A percentile compares a stretch with the other conserved stretches of the same genome.
Conservation (phyloP, 2,329 filamentous ascomycete genomes). For the Ophiocordyceps robertsii region DNA sequence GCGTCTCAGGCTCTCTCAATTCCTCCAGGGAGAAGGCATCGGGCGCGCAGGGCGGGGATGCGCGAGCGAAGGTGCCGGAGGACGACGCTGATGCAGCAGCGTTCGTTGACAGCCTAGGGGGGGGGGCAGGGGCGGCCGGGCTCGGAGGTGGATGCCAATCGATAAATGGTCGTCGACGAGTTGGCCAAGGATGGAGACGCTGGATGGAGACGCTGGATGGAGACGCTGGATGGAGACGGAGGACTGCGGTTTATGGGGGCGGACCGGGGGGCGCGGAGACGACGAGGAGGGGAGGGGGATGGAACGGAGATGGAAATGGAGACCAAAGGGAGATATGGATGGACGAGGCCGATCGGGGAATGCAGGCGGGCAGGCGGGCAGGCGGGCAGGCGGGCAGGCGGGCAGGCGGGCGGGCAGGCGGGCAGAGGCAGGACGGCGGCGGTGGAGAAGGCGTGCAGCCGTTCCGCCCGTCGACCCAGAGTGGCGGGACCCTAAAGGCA, state of each 20-base stretch:
- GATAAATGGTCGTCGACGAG: neutral
- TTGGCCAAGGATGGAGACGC: neutral
- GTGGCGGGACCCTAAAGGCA: neutral
- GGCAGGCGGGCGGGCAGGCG: neutral
- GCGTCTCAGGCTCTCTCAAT: conserved; percentile 7
- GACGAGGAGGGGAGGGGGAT: neutral
- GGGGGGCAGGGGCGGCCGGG: too few species aligned
- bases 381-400: neutral
- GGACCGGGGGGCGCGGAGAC: neutral
- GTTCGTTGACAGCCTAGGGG: neutral
- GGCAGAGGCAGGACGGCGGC: neutral
- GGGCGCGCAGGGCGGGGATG: neutral
- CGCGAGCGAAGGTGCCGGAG: neutral
- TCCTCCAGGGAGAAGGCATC: conserved; percentile 6
- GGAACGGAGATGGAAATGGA: neutral
- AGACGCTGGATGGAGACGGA: neutral
- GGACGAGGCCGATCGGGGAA: neutral
- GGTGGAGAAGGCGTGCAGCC: neutral
- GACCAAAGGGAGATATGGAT: neutral
- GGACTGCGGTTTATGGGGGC: neutral
- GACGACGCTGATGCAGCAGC: neutral
- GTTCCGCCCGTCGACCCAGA: neutral
- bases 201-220: neutral
- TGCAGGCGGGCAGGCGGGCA: neutral
- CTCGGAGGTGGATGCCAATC: neutral